Evolutionary conservation across 352 stramenopile genomes (phyloP), one percentile per base, ranked within the genome.

Genomic region (Globisporangium orthogonon): DNA sequence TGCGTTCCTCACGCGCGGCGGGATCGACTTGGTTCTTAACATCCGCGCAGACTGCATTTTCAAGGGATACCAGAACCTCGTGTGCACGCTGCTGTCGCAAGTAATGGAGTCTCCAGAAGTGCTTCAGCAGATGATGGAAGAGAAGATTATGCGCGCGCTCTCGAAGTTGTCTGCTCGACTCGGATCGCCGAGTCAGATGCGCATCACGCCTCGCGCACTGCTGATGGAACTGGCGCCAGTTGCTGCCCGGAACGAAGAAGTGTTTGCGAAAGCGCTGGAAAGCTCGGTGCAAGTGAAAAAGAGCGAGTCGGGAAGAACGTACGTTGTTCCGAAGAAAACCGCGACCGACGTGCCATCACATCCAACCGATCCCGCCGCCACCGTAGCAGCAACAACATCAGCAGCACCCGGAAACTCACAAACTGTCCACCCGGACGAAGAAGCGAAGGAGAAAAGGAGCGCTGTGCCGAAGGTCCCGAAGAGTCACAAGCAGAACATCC

Each of bases 101-200:
- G 65, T 82, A 7, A 63, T 95, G 31, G 83, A 94, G 58, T 94
- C 85, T 4, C 86, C 86, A 3, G 77, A 91, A 56, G 80, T 94
- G 7, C 59, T 95, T n/a, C 71, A 94, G 60, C 76, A 86, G 33
- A 85, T 85, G 61, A 94, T 94, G 83, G 82, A 94, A 62, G 83
- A 93, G 13, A 93, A 90, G 54, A 92, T 95, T 67, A 51, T 71
- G 13, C 74, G 79, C 43, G 79, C 80, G 7, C 83, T 95, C 29
- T 74, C 72, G 2, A 95, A 95, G 61, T 54, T 95, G 41, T 73
- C 82, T 28, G 69, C 80, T 7, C 73, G 86, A 31, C 84, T 90
- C 52, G 83, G 83, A 9, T 66, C 83, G 29, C 78, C 78, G 29
- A 77, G 47, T 30, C 79, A 90, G 39, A 91, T 91, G 82, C 76